Evolutionary conservation across 768 basidiomycete species (phyloP), one percentile per base, ranked within the genome.

Genomic region (Pseudohyphozyma bogoriensis): DNA sequence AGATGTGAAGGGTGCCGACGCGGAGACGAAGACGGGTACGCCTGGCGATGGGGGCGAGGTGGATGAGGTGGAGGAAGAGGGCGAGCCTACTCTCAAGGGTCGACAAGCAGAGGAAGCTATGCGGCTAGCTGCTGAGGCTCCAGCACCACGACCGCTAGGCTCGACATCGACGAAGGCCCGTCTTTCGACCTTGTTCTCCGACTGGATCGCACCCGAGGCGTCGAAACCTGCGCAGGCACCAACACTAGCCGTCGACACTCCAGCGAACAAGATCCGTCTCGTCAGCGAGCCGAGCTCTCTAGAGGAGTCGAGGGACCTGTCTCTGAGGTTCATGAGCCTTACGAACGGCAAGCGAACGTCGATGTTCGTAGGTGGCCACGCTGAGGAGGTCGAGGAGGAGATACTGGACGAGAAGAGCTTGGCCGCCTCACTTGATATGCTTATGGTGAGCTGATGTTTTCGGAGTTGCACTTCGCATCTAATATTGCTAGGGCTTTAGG

Each of bases 51-150:
- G 29, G 81, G 4, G 6, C n/a, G 49, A 51, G 45, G 59, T 77
- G 80, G 65, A 83, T 80, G 73, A 83, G 78, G 59, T 83, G 87
- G 78, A 82, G 45, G 78, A 79, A 46, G 71, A 76, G 32, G 62
- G 55, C 7, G 60, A 58, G 6, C 59, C 49, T n/a, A 66, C 64
- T 32, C 45, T 69, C 18, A 69, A 72, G 45, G 64, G 55, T 26
- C 40, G 11, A 42, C 15, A n/a, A 42, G 40, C 18, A 42, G 20
- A 42, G 40, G 40, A 42, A 42, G 20, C 40, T 20, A 18, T 42
- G 20, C 40, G 10, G 2, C 40, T 42, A 56, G 29, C 59, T 61
- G 55, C 32, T 16, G 12, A 36, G 31, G 7, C 26, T 0, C 22
- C 39, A 6, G 36, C 36, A 0, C 29, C 51, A 28, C 29, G 44